Percentiles rank a stretch among this genome's conserved stretches.
Conservation (phyloP, 2,329 filamentous ascomycete species). For the Colletotrichum scovillei region DNA sequence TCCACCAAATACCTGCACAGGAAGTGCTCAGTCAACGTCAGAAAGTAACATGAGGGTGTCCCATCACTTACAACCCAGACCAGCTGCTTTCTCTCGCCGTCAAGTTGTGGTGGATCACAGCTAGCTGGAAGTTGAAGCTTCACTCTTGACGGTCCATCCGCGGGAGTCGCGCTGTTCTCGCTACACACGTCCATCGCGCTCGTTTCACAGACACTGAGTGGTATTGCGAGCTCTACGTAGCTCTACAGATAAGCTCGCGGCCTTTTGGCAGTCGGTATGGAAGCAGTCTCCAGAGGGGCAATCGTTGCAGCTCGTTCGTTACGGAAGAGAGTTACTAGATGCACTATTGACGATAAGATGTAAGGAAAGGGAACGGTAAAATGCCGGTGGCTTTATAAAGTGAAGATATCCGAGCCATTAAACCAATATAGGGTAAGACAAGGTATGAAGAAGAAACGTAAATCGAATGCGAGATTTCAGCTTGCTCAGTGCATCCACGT, state of each 20-base stretch:
- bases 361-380: not conserved
- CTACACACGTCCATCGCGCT: conserved; percentile 24
- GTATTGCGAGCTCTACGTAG: not conserved
- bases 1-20: conserved; percentile 83
- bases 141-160: not conserved
- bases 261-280: not conserved
- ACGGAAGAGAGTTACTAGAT: not conserved
- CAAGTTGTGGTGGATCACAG: conserved; percentile 83
- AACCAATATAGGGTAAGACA: not conserved
- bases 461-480: not conserved
- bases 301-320: no score
- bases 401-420: not conserved
- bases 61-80: conserved; percentile 83
- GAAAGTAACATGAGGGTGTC: conserved; percentile 2
- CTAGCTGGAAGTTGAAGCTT: conserved; percentile 79
- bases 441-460: not conserved
- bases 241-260: not conserved
- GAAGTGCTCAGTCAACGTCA: not conserved
- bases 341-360: not conserved
- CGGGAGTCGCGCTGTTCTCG: conserved; percentile 20
- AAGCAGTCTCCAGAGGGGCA: not conserved
- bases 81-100: conserved; percentile 77
- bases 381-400: not conserved
- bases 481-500: not conserved
- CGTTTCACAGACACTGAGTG: not conserved